Evolutionary conservation across 805 yeast species (phyloP).

Genomic region (Saturnispora kantuleensis): DNA sequence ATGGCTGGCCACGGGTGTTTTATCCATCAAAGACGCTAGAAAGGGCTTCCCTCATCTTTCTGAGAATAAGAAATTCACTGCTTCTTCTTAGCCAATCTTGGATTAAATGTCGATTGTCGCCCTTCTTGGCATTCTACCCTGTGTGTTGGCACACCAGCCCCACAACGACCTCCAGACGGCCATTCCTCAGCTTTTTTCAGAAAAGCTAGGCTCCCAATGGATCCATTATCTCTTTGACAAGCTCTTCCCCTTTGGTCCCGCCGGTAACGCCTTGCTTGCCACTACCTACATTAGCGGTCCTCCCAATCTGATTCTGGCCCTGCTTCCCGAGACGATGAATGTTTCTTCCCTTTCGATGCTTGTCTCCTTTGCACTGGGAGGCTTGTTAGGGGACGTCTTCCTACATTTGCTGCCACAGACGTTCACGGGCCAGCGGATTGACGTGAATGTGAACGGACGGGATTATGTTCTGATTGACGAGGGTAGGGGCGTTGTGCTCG

Average conservation of each 20-base stretch:
- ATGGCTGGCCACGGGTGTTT: slow-evolving; percentile 5
- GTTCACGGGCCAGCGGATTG: slow-evolving; percentile 42
- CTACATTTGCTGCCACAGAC: slow-evolving; percentile 64
- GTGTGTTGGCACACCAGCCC: background rate
- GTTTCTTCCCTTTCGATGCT: slow-evolving; percentile 41
- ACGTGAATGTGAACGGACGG: slow-evolving; percentile 20
- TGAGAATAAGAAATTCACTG: background rate
- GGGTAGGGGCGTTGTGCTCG: slow-evolving; percentile 37
- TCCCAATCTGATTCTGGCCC: slow-evolving; percentile 46
- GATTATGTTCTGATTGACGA: slow-evolving; percentile 39
- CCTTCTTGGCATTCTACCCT: too few relatives aligned
- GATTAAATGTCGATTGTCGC: too few relatives aligned
- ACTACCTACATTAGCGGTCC: slow-evolving; percentile 56
- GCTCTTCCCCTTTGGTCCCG: slow-evolving; percentile 46
- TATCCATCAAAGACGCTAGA: background rate
- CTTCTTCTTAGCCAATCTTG: background rate
- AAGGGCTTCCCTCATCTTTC: background rate
- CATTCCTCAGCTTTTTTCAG: background rate
- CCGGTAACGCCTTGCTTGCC: slow-evolving; percentile 53
- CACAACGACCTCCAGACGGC: background rate
- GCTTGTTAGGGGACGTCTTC: slow-evolving; percentile 65
- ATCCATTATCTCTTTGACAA: slow-evolving; percentile 32
- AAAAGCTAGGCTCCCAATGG: background rate
- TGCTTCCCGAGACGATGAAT: slow-evolving; percentile 47
- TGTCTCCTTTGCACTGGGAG: slow-evolving; percentile 70